Conservation (phyloP, 2,329 filamentous ascomycete species). For the Plectosphaerella sp. region DNA sequence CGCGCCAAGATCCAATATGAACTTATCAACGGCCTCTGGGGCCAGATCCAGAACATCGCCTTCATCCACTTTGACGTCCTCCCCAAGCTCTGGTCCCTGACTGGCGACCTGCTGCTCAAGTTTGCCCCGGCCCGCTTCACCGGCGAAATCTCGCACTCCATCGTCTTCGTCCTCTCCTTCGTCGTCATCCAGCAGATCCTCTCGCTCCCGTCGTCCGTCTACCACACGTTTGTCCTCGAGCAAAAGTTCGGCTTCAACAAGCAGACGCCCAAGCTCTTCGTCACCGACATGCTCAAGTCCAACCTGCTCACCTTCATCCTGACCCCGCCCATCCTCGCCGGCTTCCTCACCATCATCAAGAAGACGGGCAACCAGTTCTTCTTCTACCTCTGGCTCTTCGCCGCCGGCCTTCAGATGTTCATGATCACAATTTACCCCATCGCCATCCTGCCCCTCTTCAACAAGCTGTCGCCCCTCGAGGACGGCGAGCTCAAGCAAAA, state of each 20-base stretch:
- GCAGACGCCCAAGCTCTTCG: conserved; percentile 83
- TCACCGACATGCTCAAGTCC: conserved; percentile 87
- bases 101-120: conserved; percentile 67
- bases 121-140: conserved; percentile 76
- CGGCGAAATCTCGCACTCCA: conserved; percentile 89
- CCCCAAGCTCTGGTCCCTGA: conserved; percentile 82
- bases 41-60: conserved; percentile 81
- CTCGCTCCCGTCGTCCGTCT: conserved; percentile 77
- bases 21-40: conserved; percentile 75
- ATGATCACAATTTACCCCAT: conserved; percentile 96
- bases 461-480: conserved; percentile 91
- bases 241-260: conserved; percentile 99
- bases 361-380: conserved; percentile 93
- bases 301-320: conserved; percentile 77
- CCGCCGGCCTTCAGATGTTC: conserved; percentile 83
- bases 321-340: conserved; percentile 82
- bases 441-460: conserved; percentile 91
- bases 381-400: conserved; percentile 96
- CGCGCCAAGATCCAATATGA: conserved; percentile 91
- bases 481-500: conserved; percentile 82
- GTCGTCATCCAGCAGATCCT: conserved; percentile 76
- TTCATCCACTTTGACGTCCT: conserved; percentile 90
- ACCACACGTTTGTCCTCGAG: conserved; percentile 93
- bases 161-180: conserved; percentile 87
- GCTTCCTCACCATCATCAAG: conserved; percentile 90